Percentiles rank a stretch among this genome's conserved stretches.
Evolutionary conservation across 1,139 yeast species (phyloP).

Genomic region (Arxiozyma slooffiae): DNA sequence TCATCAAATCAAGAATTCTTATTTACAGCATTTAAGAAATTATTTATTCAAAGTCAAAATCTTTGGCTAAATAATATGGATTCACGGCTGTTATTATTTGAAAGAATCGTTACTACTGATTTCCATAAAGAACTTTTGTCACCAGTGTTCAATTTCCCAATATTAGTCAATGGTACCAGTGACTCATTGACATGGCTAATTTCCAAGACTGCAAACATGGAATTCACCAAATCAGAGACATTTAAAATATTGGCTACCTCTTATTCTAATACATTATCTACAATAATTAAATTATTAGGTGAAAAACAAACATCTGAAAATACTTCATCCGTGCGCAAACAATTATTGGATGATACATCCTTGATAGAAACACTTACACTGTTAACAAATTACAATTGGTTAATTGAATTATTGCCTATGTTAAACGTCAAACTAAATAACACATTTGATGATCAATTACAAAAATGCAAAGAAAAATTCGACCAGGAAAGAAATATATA

Average conservation of each 20-base stretch:
- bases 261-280: slow-evolving; percentile 16
- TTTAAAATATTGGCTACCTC: slow-evolving; percentile 11
- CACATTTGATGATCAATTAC: slow-evolving; percentile 23
- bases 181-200: slow-evolving; percentile 10
- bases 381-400: slow-evolving; percentile 53
- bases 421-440: slow-evolving; percentile 18
- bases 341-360: slow-evolving; percentile 8
- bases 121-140: slow-evolving; percentile 37
- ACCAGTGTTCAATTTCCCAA: slow-evolving; percentile 38
- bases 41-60: slow-evolving; percentile 42
- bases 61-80: slow-evolving; percentile 55
- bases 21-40: slow-evolving; percentile 42
- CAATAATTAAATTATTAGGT: slow-evolving; percentile 14
- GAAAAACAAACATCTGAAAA: slow-evolving; percentile 4
- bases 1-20: slow-evolving; percentile 61
- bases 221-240: slow-evolving; percentile 10
- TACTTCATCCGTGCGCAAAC: background rate
- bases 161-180: slow-evolving; percentile 36
- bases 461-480: slow-evolving; percentile 33
- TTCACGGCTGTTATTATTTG: slow-evolving; percentile 44
- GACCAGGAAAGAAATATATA: slow-evolving; percentile 37
- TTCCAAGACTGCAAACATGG: slow-evolving; percentile 6
- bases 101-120: slow-evolving; percentile 40
- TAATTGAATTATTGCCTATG: slow-evolving; percentile 38
- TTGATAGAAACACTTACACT: slow-evolving; percentile 35